phyloP scores from a whole-genome alignment of 768 basidiomycete genomes.

The Pleurotus djamor region DNA sequence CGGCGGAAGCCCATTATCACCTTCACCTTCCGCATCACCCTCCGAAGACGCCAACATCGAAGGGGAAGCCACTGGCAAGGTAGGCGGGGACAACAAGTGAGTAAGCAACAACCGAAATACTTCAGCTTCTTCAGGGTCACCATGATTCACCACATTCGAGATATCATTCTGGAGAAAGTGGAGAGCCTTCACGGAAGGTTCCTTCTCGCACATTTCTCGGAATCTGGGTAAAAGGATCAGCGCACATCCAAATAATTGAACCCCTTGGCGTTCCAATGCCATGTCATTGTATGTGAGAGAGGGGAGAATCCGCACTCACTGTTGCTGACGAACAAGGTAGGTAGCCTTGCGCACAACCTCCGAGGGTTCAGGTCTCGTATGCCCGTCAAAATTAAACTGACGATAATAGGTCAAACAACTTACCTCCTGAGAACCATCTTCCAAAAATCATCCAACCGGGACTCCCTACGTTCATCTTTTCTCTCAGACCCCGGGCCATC shows the following conservation, averaged over 20 bases:
- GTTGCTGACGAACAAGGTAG: constrained; percentile 68
- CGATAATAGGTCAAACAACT: constrained; percentile 11
- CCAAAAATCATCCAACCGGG: constrained; percentile 78
- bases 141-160: constrained; percentile 69
- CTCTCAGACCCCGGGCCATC: constrained; percentile 9
- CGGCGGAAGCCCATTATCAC: constrained; percentile 31
- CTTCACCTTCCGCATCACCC: too few species aligned
- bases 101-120: constrained; percentile 65
- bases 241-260: neutral
- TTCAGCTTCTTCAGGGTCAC: constrained; percentile 55
- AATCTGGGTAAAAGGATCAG: constrained; percentile 44
- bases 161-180: constrained; percentile 71
- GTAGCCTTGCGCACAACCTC: constrained; percentile 65
- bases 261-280: too few species aligned
- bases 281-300: too few species aligned
- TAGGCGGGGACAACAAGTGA: constrained; percentile 50
- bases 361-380: constrained; percentile 54
- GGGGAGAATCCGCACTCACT: constrained; percentile 39
- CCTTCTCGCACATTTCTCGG: constrained; percentile 77
- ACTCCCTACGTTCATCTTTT: constrained; percentile 32
- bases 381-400: neutral
- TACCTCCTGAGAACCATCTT: constrained; percentile 67
- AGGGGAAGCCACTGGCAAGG: constrained; percentile 5
- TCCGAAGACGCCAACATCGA: constrained; percentile 7
- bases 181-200: constrained; percentile 60